A percentile compares a stretch with the other conserved stretches of the same genome.
These are phyloP conservation scores for Noccaea bulbosa DNA, from an alignment of 345 rosid genomes.

Conservation along the genomic window DNA sequence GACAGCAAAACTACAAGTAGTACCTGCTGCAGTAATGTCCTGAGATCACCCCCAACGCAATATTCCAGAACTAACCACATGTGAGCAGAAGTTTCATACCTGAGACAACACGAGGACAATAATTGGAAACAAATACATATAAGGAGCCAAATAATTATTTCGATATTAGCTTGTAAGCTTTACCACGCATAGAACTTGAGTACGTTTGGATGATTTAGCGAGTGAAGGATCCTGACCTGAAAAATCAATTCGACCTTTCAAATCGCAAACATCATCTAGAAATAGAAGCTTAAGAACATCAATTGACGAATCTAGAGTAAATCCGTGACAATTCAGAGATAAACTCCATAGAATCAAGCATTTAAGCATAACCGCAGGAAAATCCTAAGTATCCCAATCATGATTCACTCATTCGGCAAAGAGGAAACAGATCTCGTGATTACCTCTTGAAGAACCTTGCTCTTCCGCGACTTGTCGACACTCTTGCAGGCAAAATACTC, in stretches of 20 bases:
- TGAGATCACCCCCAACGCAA: slow-evolving; percentile 95
- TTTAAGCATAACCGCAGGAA: background rate
- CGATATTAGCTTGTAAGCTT: slow-evolving; percentile 24
- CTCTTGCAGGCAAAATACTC: slow-evolving; percentile 97
- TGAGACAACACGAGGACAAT: slow-evolving; percentile 33
- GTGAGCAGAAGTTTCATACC: slow-evolving; percentile 98
- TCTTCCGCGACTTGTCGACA: slow-evolving; percentile 88
- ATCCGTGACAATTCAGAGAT: slow-evolving; percentile 15
- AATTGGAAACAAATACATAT: background rate
- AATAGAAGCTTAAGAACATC: slow-evolving; percentile 32
- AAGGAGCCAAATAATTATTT: background rate
- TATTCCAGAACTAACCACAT: slow-evolving; percentile 98
- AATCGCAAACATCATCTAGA: slow-evolving; percentile 27
- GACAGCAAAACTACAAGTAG: background rate
- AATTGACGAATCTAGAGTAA: slow-evolving; percentile 9
- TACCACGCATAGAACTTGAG: slow-evolving; percentile 90
- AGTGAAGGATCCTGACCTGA: slow-evolving; percentile 94
- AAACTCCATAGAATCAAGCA: slow-evolving; percentile 4
- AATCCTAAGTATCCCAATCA: slow-evolving; percentile 2
- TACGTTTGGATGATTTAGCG: slow-evolving; percentile 78
- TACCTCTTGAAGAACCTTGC: slow-evolving; percentile 96
- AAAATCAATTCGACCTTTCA: slow-evolving; percentile 13
- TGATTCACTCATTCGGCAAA: slow-evolving; percentile 6
- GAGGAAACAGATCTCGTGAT: slow-evolving; percentile 26
- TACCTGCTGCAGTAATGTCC: slow-evolving; percentile 89